These are phyloP conservation scores for Corinectria fuckeliana DNA, from an alignment of 2,329 filamentous ascomycete species.

Conservation along the genomic window DNA sequence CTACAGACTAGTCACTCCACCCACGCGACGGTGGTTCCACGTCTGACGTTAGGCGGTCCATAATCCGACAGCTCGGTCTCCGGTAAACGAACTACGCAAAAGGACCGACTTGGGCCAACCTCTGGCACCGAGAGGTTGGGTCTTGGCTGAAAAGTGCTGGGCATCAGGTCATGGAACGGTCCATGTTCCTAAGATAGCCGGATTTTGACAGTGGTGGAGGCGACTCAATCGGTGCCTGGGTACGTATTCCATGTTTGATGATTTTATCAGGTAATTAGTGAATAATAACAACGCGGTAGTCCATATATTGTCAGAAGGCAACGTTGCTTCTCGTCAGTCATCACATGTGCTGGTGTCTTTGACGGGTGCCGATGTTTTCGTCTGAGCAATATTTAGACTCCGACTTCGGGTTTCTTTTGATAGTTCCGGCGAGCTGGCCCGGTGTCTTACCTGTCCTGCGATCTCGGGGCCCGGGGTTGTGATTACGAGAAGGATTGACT, in stretches of 20 bases:
- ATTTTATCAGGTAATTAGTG: neutral
- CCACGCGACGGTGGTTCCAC: slow-evolving; percentile 14
- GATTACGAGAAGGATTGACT: neutral
- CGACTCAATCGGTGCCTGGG: neutral
- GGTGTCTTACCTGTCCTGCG: no score
- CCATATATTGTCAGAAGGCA: neutral
- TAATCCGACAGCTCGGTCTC: slow-evolving; percentile 13
- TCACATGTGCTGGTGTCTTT: neutral
- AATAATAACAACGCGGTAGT: neutral
- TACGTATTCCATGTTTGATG: no score
- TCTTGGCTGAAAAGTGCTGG: neutral
- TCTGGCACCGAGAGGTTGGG: neutral
- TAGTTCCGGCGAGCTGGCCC: neutral
- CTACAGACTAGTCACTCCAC: slow-evolving; percentile 9
- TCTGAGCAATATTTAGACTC: neutral
- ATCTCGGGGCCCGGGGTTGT: neutral
- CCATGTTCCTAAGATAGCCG: neutral
- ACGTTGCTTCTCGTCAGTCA: neutral
- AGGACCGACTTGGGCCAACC: slow-evolving; percentile 11
- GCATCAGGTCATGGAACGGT: slow-evolving; percentile 7
- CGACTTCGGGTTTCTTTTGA: neutral
- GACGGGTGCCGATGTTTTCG: neutral
- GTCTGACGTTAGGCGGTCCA: neutral
- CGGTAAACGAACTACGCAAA: slow-evolving; percentile 7
- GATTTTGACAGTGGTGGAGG: neutral